phyloP scores from a whole-genome alignment of 2,329 filamentous ascomycete species.

The Atkinsonella hypoxylon region DNA sequence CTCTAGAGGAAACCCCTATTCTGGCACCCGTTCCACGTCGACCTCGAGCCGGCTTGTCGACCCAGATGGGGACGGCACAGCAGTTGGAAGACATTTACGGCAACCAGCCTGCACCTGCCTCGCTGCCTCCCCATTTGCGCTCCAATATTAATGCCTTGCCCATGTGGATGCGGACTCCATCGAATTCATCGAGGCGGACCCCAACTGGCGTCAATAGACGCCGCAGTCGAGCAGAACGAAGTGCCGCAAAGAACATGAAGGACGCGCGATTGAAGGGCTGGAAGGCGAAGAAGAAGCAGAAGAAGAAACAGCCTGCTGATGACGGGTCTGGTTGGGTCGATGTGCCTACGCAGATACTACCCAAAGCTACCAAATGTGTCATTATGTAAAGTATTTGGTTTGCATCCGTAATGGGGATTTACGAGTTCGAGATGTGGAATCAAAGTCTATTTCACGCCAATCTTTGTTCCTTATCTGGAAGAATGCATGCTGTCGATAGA shows the following conservation, averaged over 20 bases:
- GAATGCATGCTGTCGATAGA: no score
- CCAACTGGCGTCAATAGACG: conserved; percentile 33
- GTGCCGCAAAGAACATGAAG: conserved; percentile 49
- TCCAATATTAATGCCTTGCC: conserved; percentile 14
- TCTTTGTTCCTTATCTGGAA: background rate
- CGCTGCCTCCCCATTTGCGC: conserved; percentile 5
- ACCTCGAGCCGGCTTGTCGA: conserved; percentile 25
- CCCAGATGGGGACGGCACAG: conserved; percentile 34
- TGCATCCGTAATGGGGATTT: no score
- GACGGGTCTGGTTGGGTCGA: conserved; percentile 44
- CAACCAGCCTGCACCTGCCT: conserved; percentile 12
- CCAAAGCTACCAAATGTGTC: conserved; percentile 34
- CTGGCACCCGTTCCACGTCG: conserved; percentile 42
- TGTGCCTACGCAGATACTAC: conserved; percentile 22
- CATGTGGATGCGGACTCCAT: conserved; percentile 24
- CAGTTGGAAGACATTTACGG: conserved; percentile 45
- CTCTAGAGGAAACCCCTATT: conserved; percentile 31
- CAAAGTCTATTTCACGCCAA: background rate
- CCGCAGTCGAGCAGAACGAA: conserved; percentile 45
- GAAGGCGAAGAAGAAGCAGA: conserved; percentile 31
- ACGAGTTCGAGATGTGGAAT: background rate
- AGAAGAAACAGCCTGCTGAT: conserved; percentile 21
- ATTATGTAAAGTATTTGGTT: conserved; percentile 31
- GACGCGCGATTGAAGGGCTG: conserved; percentile 49
- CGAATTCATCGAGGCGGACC: conserved; percentile 23